Evolutionary conservation across 768 basidiomycete genomes (phyloP).

Genomic region (Auriscalpium vulgare): DNA sequence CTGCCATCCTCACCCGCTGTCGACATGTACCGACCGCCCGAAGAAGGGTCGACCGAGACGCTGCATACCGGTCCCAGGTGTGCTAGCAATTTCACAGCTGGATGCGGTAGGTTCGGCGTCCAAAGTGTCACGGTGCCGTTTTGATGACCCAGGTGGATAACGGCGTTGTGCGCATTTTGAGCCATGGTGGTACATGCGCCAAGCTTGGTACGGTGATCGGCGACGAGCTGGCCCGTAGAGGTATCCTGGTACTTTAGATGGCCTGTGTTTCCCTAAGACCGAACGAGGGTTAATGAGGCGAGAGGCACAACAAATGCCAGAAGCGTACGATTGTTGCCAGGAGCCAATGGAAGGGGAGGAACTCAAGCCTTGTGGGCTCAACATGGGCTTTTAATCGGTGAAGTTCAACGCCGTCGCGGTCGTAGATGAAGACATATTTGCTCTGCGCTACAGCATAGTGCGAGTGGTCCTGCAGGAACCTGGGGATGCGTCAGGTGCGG

Average conservation of each 20-base stretch:
- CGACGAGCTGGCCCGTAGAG: constrained; percentile 81
- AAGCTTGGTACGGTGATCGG: constrained; percentile 84
- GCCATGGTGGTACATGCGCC: constrained; percentile 81
- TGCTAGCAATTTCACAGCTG: constrained; percentile 86
- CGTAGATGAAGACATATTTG: constrained; percentile 94
- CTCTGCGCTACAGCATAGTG: constrained; percentile 95
- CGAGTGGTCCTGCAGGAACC: constrained; percentile 88
- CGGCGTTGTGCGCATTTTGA: constrained; percentile 89
- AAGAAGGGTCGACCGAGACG: constrained; percentile 76
- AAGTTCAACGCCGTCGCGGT: constrained; percentile 86
- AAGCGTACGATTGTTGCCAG: constrained; percentile 71
- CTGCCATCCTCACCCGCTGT: constrained; percentile 81
- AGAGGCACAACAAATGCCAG: background rate
- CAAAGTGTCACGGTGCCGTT: constrained; percentile 95
- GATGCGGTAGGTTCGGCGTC: constrained; percentile 91
- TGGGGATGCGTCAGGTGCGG: constrained; percentile 20
- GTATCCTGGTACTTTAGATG: constrained; percentile 96
- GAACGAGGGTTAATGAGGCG: background rate
- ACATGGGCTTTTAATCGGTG: constrained; percentile 79
- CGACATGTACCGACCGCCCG: constrained; percentile 85
- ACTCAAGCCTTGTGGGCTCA: constrained; percentile 86
- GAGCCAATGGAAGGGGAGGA: constrained; percentile 93
- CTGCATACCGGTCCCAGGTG: constrained; percentile 83
- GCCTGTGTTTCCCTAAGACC: constrained; percentile 69
- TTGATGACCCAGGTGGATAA: constrained; percentile 90